Evolutionary conservation across 1,284 basidiomycete species (phyloP), one percentile per base, ranked within the genome.

Genomic region (Cryptococcus sp.): DNA sequence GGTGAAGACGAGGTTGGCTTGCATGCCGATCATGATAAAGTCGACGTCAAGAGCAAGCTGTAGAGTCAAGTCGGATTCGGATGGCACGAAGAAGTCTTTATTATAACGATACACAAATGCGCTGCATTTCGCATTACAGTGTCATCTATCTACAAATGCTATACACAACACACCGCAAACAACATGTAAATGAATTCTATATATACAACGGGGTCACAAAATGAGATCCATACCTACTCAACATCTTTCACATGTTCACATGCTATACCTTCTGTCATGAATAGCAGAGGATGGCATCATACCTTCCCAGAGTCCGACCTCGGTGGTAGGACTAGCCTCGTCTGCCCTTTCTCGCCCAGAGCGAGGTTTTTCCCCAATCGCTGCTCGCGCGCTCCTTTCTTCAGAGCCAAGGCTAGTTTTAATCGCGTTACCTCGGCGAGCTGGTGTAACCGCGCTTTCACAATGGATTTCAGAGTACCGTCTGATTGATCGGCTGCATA

Each of bases 1-100:
- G 75, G 75, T 17, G 65, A 72, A 60, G 43, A n/a, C 3, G 75
- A 75, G 60, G 15, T 70, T 15, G 57, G 62, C 1, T 49, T 68
- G n/a, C 41, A 44, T 8, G 41, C 8, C 7, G 41, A 22, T 44
- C 29, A 34, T 7, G 8, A 2, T 34, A 13, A 13, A 13, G 41
- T 6, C 22, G 41, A n/a, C 13, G 22, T 8, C n/a, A 44, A 44
- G n/a, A 22, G 41, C 41, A 44, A 44, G 22, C 41, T 22, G 41
- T 44, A 44, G 22, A 44, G 8, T 44, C 13, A 20, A 6, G 6
- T 3, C 41, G 13, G 38, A 11, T 40, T 11, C 11, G 38, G 41
- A 22, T 16, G 41, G 41, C n/a, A 16, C 41, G 41, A 13, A 44
- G 22, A 44, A 10, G 41, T 22, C 41, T 22, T 8, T 44, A 2